Evolutionary conservation across 305 asterid species (phyloP), one percentile per base, ranked within the genome.

Genomic region (Ilex paraguariensis): DNA sequence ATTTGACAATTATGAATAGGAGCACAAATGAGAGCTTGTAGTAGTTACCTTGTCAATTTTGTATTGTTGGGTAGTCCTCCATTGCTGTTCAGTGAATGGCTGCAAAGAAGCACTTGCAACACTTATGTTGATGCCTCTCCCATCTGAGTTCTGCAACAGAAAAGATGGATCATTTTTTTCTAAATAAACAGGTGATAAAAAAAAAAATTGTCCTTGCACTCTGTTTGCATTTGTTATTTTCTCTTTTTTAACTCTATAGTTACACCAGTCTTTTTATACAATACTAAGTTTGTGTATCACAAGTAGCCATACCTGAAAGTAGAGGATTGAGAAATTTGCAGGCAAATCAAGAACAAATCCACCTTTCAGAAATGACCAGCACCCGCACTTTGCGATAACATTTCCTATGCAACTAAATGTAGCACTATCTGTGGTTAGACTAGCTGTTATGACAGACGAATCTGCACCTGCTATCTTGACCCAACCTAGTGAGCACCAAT

Each of bases 351-450:
- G 15, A 0, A 70, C 81, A 68, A 82, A 84, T 33, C 91, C 91
- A 63, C 91, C 91, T 74, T 82, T 82, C 63, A 82, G 81, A 76
- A 84, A 84, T 0, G 87, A 84, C 88, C 88, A 82, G 44, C 92
- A 84, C 0, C 86, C 80, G 12, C n/a, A 39, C 53, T 67, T 66
- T 44, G 86, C 82, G 45, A 77, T 69, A 49, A 82, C 86, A 48
- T 78, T 81, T 51, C 97, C 97, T 13, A 84, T 70, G 81, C 91
- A 90, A 54, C 72, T 65, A 28, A 71, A 12, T 31, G 57, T 60
- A 6, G 75, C 57, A 10, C 70, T 71, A 56, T 82, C 80, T 9
- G 81, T 81, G 61, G 63, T 73, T 13, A 82, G 75, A 53, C 75
- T 82, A 2, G 88, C 88, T 54, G 74, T 73, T 8, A 87, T 57